Base-by-base conservation (phyloP, 352 stramenopile genomes). In the Blastocystis sp. region DNA sequence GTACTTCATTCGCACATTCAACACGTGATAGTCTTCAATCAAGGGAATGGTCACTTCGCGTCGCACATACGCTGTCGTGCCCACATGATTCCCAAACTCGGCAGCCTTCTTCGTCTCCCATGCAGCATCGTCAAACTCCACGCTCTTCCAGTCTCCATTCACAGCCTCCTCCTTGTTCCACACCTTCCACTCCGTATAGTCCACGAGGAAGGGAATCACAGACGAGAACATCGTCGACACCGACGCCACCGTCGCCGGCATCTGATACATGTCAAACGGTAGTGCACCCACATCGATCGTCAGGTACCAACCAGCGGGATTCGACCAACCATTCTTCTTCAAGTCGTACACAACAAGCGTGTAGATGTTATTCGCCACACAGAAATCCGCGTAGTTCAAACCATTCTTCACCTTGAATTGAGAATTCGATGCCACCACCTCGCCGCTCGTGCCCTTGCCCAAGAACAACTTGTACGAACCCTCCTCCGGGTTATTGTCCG, bases 381-480 rank as follows among this genome's bases (percentile, higher is more conserved):
- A 88, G 78, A 88, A 88, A 29, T 81, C 63, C 45, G 26, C 66
- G 45, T 81, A 81, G 21, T 81, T 12, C 33, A 50, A 81, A 4
- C 24, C 26, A 24, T 81, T 81, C 39, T 60, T 81, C 3, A 13
- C 10, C 3, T 62, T 24, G 12, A 67, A 9, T 10, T 33, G 33
- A 2, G 10, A 29, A 4, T 65, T 63, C 29, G 13, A 33, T 12
- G 33, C 33, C 6, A 81, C 29, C 19, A 51, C 45, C 29, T 66
- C 45, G 33, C 71, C 71, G 33, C n/a, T 45, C 24, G 71, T 35
- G 3, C 24, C 33, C 4, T 24, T n/a, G 13, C 71, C 71, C 55
- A 66, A 13, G 29, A 45, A 81, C 45, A 81, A 33, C 16, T 63
- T 26, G 24, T 35, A 81, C 31, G 33, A 12, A 29, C 39, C 29